Base-by-base conservation (phyloP, 2,329 filamentous ascomycete genomes). In the Cladosporium oxysporum region DNA sequence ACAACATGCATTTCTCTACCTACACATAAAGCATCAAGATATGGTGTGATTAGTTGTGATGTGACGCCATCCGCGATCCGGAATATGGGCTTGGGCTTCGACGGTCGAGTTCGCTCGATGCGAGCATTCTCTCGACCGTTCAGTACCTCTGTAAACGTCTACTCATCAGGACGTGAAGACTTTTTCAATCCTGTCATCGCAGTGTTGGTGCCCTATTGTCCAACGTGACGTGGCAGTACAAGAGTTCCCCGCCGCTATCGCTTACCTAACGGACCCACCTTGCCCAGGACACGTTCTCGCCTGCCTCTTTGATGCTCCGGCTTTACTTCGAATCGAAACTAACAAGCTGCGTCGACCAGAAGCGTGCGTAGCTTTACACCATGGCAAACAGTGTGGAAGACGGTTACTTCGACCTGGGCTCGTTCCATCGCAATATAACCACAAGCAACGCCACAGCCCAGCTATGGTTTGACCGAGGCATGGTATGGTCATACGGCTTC, bases 401-500 rank as follows among this genome's bases (percentile, higher is more conserved):
- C 14, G 61, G 37, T 26, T 63, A 63, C 35, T 84, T 82, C 74
- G 75, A 91, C 69, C 84, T 92, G 1, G 90, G 90, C 65, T 73
- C 79, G 0, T 88, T 85, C 73, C 77, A 80, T 35, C 84, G 86
- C n/a, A 71, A 78, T 2, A 79, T 91, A 55, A 87, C 78, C 41
- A 87, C 88, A 0, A 75, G 70, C 18, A 86, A 74, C 70, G 52
- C 74, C 3, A 79, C 82, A 55, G 83, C 87, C 1, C 86, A 90
- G 72, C 79, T 71, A 7, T 93, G 90, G 90, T 92, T 91, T 74
- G 82, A 90, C 73, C 86, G 89, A 3, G 90, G 89, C 2, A 79
- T 93, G n/a, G 81, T 88, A 26, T 93, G 90, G 90, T 84, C 82
- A 52, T 93, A 90, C 75, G 88, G 82, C 26, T 93, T 93, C 80